These are phyloP conservation scores for Candida anutae DNA, from an alignment of 1,139 yeast species.

Conservation along the genomic window DNA sequence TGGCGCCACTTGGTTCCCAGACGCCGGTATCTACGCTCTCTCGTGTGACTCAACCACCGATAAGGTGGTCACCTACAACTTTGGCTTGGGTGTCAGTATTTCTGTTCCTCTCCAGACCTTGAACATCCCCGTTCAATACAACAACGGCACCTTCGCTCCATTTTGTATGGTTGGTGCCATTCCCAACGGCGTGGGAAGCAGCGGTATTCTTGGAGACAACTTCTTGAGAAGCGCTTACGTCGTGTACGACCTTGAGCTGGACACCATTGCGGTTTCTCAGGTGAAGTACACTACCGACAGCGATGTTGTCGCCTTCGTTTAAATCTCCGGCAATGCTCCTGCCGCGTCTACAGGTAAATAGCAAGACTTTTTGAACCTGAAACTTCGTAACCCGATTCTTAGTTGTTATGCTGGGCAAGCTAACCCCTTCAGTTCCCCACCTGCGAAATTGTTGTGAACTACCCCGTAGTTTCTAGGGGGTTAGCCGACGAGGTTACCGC, in stretches of 20 bases:
- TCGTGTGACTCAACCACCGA: conserved; percentile 3
- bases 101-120: conserved; percentile 11
- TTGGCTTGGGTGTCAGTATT: conserved; percentile 11
- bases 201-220: conserved; percentile 9
- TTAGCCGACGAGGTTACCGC: too few species aligned
- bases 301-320: too few species aligned
- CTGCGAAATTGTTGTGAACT: too few species aligned
- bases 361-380: too few species aligned
- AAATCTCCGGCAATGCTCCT: too few species aligned
- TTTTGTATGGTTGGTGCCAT: conserved; percentile 2
- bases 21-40: background rate
- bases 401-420: too few species aligned
- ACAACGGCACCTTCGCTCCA: too few species aligned
- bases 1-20: background rate
- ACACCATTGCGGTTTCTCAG: conserved; percentile 13
- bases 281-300: conserved; percentile 8
- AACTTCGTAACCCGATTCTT: too few species aligned
- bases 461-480: too few species aligned
- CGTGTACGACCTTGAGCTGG: conserved; percentile 15
- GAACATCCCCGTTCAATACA: conserved; percentile 2
- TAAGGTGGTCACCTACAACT: conserved; percentile 7
- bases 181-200: background rate
- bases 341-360: too few species aligned
- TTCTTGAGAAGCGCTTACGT: conserved; percentile 15
- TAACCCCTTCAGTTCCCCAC: too few species aligned